Base-by-base conservation (phyloP, 768 basidiomycete genomes). In the Amanita polypyramis region DNA sequence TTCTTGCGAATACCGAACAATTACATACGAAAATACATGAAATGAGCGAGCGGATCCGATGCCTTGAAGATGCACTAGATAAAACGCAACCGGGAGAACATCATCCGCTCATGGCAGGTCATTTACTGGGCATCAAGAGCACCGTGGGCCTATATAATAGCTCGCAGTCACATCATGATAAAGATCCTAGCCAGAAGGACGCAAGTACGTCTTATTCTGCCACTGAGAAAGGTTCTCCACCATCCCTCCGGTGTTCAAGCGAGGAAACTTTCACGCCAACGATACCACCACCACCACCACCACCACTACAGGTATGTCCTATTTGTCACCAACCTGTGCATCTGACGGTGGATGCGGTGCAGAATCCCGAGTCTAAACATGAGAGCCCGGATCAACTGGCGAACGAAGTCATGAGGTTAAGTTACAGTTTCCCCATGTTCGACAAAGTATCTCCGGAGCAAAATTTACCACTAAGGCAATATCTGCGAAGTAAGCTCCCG, bases 1-100 rank as follows among this genome's bases (percentile, higher is more conserved):
- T 81, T 55, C 72, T 82, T 43, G 79, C 79, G 43, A 80, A 80
- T 56, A 80, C 79, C 9, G 79, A 81, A 55, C 78, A 79, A 54
- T 66, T 81, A 10, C 80, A 82, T 52, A 59, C 66, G 17, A 82
- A 80, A 61, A 82, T 82, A 6, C 74, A 77, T 36, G 74, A 77
- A 52, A 80, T 82, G 77, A 79, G 78, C 58, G 74, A 77, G 51
- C 74, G 80, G 36, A 80, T 82, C 55, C 74, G 78, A 51, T 64
- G 70, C 45, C 72, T 82, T 37, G 80, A 82, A 57, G 77, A 78
- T 42, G 77, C 76, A 3, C 61, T 82, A 19, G 65, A 67, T 29
- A 37, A 52, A 1, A 43, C 63, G 33, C 63, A 67, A 41, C 52
- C 60, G 6, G 47, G 57, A 5, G 63, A 66, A 43, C 56, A 62